Percentiles rank a stretch among this genome's conserved stretches.
Conservation (phyloP, 2,329 filamentous ascomycete species). For the Cordyceps cateniannulata region DNA sequence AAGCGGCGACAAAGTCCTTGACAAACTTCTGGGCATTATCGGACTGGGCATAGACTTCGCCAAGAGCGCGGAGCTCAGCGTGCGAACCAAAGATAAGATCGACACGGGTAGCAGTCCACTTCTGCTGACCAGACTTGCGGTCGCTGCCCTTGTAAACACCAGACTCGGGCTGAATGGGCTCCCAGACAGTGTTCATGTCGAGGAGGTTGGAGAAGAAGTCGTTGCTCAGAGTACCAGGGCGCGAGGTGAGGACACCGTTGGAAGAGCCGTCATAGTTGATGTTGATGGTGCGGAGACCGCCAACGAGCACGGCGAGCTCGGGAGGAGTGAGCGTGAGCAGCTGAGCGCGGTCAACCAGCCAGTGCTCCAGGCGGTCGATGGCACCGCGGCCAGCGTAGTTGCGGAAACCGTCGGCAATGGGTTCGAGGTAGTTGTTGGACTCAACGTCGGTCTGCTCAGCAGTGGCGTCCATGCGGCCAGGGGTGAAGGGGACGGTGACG, state of each 20-base stretch:
- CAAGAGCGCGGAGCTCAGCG: conserved; percentile 62
- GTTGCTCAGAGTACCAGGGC: conserved; percentile 64
- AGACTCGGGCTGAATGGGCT: conserved; percentile 27
- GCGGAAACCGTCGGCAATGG: conserved; percentile 68
- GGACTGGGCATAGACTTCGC: conserved; percentile 60
- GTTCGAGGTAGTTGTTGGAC: conserved; percentile 61
- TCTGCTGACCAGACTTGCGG: conserved; percentile 57
- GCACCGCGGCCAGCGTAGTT: conserved; percentile 62
- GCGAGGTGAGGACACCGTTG: conserved; percentile 61
- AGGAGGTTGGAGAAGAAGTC: conserved; percentile 80
- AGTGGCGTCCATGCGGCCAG: conserved; percentile 65
- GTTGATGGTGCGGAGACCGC: conserved; percentile 63
- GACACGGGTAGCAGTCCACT: conserved; percentile 62
- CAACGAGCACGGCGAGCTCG: conserved; percentile 64
- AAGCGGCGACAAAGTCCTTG: conserved; percentile 64
- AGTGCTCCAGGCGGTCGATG: conserved; percentile 60
- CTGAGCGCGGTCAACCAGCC: conserved; percentile 65
- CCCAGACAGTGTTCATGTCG: conserved; percentile 59
- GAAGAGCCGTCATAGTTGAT: conserved; percentile 65
- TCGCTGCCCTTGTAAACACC: conserved; percentile 60
- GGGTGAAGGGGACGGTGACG: conserved; percentile 61
- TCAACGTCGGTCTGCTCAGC: conserved; percentile 64
- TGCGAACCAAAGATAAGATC: conserved; percentile 71
- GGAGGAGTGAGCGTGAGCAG: conserved; percentile 65
- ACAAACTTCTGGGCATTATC: conserved; percentile 59